Conservation (phyloP, 169 alveolate genomes). For the Plasmodium malariae region DNA sequence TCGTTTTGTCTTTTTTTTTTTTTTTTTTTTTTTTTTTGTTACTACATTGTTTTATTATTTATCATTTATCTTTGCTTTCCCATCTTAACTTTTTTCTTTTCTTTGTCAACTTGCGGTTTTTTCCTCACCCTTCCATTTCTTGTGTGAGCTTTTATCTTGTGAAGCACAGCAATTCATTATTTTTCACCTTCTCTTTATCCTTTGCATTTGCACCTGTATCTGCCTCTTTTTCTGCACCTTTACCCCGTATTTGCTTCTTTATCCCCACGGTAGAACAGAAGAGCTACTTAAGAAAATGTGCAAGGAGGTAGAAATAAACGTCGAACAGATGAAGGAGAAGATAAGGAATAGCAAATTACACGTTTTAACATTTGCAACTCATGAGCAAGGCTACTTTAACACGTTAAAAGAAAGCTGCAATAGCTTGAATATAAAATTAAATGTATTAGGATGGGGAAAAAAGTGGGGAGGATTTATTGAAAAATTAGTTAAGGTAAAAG, state of each 20-base stretch:
- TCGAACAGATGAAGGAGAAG: constrained; percentile 18
- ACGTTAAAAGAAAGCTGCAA: constrained; percentile 64
- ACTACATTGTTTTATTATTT: no score
- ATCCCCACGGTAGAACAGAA: not conserved
- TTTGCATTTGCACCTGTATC: no score
- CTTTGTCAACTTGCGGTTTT: no score
- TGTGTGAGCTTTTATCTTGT: no score
- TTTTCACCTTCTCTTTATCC: no score
- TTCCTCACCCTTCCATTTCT: no score
- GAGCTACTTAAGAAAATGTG: not conserved
- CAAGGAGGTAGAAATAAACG: not conserved
- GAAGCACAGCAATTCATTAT: no score
- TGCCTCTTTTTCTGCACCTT: not conserved
- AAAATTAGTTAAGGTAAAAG: constrained; percentile 50
- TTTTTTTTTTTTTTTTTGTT: not conserved
- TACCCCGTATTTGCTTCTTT: not conserved
- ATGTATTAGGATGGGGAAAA: constrained; percentile 55
- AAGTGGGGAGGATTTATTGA: constrained; percentile 73
- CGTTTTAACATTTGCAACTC: constrained; percentile 69
- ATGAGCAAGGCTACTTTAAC: constrained; percentile 68
- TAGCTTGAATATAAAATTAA: constrained; percentile 33
- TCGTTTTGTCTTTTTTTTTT: not conserved
- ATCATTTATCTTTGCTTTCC: no score
- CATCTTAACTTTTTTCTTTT: no score
- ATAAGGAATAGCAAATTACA: constrained; percentile 36